Evolutionary conservation across 257 asterid genomes (phyloP), one percentile per base, ranked within the genome.

Genomic region (Knoxia roxburghii): DNA sequence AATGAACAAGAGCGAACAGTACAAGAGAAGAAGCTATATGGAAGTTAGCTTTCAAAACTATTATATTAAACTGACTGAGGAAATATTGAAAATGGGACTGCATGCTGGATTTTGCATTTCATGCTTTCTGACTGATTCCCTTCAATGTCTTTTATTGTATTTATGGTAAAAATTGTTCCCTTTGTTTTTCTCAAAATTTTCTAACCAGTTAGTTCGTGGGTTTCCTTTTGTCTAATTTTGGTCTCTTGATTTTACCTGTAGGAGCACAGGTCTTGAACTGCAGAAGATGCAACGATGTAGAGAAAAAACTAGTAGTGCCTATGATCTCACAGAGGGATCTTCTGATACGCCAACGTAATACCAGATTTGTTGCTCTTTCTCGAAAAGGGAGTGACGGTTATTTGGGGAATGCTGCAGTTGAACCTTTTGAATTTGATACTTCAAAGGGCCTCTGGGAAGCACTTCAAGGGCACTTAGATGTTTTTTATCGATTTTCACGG

Each of bases 401-500:
- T 72, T 18, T 65, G 74, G 80, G 67, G 51, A 76, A 80, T 41
- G 84, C 95, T 57, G 79, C 80, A 35, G 84, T 95, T 23, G 94
- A 75, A 49, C 79, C 85, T 65, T 73, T 78, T 67, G 90, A 83
- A 77, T 80, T 92, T 10, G 84, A 79, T 54, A 84, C 95, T 68
- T 75, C 94, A 55, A 81, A 78, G 72, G 70, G 75, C 77, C 81
- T 76, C 55, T 74, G 56, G 86, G 57, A 75, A 67, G 72, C 86
- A 14, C 74, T 78, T 61, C 85, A 85, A 62, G 84, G 79, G 54
- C 78, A 76, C 1, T 10, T 86, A 29, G 88, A 91, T 80, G 91
- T 89, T 72, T 91, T 91, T 86, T 87, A 87, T 85, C 79, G 96
- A 76, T 91, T 91, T 79, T 91, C 98, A 24, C 81, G 98, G 80